Conservation (phyloP, 139 green algal species). For the Picochlorum sp. region DNA sequence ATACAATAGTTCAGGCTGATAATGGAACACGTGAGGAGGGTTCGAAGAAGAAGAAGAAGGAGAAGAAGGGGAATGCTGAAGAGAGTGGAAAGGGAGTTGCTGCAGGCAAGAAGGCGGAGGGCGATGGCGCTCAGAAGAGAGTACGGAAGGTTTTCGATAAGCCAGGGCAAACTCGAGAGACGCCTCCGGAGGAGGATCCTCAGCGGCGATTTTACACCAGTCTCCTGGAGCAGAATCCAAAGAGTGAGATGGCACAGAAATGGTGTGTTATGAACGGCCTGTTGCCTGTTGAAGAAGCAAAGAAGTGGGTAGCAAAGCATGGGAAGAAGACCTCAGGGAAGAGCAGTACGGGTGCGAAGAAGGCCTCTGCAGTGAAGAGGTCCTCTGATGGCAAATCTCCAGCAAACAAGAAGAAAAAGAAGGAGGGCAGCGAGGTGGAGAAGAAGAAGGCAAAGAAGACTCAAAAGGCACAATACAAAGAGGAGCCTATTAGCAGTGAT, state of each 20-base stretch:
- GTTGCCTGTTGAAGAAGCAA: slow-evolving; percentile 47
- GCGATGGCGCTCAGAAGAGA: background rate
- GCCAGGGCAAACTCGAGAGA: slow-evolving; percentile 67
- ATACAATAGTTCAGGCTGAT: too few relatives aligned
- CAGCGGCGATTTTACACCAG: slow-evolving; percentile 73
- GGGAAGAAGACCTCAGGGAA: slow-evolving; percentile 10
- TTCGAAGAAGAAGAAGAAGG: background rate
- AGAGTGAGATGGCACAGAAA: slow-evolving; percentile 63
- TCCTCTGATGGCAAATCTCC: background rate
- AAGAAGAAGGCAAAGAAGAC: slow-evolving; percentile 5
- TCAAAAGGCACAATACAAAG: too few relatives aligned
- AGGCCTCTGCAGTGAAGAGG: slow-evolving; percentile 9
- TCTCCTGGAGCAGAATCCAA: slow-evolving; percentile 53
- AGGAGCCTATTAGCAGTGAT: too few relatives aligned
- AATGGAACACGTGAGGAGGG: background rate
- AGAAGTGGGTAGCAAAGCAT: slow-evolving; percentile 31
- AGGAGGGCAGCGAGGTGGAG: background rate
- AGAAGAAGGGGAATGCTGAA: background rate
- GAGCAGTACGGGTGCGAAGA: slow-evolving; percentile 3
- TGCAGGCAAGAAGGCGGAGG: background rate
- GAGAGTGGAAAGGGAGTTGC: background rate
- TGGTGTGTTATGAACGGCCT: slow-evolving; percentile 56
- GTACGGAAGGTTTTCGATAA: slow-evolving; percentile 51
- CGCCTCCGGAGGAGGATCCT: slow-evolving; percentile 56
- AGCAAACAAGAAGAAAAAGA: background rate